Percentiles rank a stretch among this genome's conserved stretches.
These are phyloP conservation scores for Cymbopogon flexuosus DNA, from an alignment of 202 grass and related monocot species.

Conservation along the genomic window DNA sequence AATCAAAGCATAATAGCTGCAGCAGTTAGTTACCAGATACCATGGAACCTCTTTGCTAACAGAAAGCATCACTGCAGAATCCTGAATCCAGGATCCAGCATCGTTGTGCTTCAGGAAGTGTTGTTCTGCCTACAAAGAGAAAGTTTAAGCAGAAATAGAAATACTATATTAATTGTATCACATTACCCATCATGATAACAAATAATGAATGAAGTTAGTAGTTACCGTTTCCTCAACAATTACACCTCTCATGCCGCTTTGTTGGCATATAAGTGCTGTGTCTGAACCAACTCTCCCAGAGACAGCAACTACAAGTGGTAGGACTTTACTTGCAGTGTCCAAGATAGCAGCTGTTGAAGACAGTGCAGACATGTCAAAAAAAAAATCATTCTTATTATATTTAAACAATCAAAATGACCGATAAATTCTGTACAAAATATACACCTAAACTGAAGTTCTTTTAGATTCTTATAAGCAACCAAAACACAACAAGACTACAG, in stretches of 20 bases:
- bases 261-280: conserved; percentile 79
- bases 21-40: conserved; percentile 71
- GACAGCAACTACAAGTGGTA: conserved; percentile 75
- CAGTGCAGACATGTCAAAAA: background rate
- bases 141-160: conserved; percentile 21
- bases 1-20: background rate
- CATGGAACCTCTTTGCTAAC: conserved; percentile 87
- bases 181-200: conserved; percentile 1
- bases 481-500: background rate
- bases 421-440: conserved; percentile 4
- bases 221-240: conserved; percentile 85
- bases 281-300: conserved; percentile 84
- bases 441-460: conserved; percentile 6
- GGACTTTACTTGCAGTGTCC: conserved; percentile 74
- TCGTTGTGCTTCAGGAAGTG: conserved; percentile 97
- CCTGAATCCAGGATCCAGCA: conserved; percentile 95
- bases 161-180: background rate
- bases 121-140: conserved; percentile 69
- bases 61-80: conserved; percentile 79
- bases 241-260: conserved; percentile 92
- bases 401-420: background rate
- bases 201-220: background rate
- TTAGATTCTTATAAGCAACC: background rate
- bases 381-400: background rate
- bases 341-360: conserved; percentile 60